Evolutionary conservation across 257 asterid genomes (phyloP), one percentile per base, ranked within the genome.

Genomic region (Capsicum pubescens): DNA sequence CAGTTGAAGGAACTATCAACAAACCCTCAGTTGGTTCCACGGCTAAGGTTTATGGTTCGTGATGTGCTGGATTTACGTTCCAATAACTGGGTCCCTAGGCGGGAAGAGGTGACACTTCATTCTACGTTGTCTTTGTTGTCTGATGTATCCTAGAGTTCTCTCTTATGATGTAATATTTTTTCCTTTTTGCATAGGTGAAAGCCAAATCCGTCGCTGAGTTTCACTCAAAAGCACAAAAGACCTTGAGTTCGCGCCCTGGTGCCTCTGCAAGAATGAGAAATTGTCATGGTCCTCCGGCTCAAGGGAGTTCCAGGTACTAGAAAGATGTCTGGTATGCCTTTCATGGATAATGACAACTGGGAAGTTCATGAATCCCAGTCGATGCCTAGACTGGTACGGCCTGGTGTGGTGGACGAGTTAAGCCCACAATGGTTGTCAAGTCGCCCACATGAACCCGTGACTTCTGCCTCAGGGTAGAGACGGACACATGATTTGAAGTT

Each of bases 121-220:
- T 56, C 48, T 79, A 57, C 39, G 48, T 8, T 61, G 21, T 7
- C 26, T 19, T 78, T 83, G 46, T 55, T 82, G 2, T 0, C 84
- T 21, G 32, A 14, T 44, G 12, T 72, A 52, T 5, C 52, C 52
- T 44, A 39, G 52, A 39, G 16, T 69, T 13, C 21, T 84, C 84
- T 42, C 13, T 57, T 16, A 26, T 48, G 52, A 14, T 21, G 15
- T n/a, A 50, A 64, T 77, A 66, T 57, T 39, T 71, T 83, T 8
- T 15, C 71, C 81, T 78, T 61, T 71, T 83, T 81, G 76, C 50
- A 79, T 86, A 94, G 99, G 91, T 95, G 67, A 95, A 87, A 92
- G 99, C 97, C 60, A 96, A 96, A 91, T 94, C 94, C 19, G 92
- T 96, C 69, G 89, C 87, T 13, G 98, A 96, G 93, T 93, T 96